Evolutionary conservation across 106 monocot genomes (phyloP), one percentile per base, ranked within the genome.

Genomic region (Phalaenopsis equestris): DNA sequence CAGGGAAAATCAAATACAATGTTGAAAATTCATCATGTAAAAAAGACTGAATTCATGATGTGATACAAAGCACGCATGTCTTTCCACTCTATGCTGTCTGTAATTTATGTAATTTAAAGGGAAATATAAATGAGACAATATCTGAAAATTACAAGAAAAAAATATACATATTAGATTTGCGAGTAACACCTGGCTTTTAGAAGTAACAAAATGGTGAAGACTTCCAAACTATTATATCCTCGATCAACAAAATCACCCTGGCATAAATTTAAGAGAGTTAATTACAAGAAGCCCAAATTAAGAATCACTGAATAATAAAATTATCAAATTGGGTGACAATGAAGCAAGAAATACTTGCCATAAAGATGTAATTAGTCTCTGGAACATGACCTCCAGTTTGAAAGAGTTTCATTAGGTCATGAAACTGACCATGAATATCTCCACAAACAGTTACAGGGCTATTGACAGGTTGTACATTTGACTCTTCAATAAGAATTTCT

Each of bases 191-290:
- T 89, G 78, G 92, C 92, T 81, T 92, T 92, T 21, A 92, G 88
- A 79, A 92, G 92, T 77, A 92, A 88, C 80, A 92, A 86, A 85
- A 90, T 92, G 12, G 92, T 90, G 84, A 92, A 92, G 7, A 92
- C 92, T 84, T 92, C 92, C 67, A 92, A 82, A 80, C 92, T 92
- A 81, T 92, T 92, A 75, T 92, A 92, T 38, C 92, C 92, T 42
- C 90, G 87, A 80, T 92, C 92, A 84, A 92, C 92, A 83, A 92
- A 92, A 88, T 92, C 92, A 72, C 92, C 92, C 92, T 92, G 81
- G 23, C 24, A 83, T 23, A 42, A 55, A 67, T 81, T 82, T 67
- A 82, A 4, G 14, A 42, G 41, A 21, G 58, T 38, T 49, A 48
- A 42, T 78, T 80, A 81, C 57, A 67, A 79, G 55, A 18, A 86